A percentile compares a stretch with the other conserved stretches of the same genome.
Evolutionary conservation across 129 eudicot genomes (phyloP).

Genomic region (Deinandra increscens): DNA sequence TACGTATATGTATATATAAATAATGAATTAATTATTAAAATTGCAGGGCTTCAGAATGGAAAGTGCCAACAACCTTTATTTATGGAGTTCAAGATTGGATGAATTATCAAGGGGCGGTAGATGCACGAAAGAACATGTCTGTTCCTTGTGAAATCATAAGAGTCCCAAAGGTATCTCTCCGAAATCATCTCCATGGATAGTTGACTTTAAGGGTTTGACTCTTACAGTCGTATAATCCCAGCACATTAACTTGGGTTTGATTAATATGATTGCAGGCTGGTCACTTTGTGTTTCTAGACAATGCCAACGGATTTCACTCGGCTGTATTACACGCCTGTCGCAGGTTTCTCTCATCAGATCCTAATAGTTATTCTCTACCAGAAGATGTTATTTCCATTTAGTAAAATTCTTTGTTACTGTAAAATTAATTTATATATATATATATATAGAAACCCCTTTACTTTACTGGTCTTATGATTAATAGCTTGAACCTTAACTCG

Average conservation of each 20-base stretch:
- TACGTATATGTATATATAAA: no score
- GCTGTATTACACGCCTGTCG: slow-evolving; percentile 78
- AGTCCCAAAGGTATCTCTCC: slow-evolving; percentile 69
- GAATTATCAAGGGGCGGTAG: slow-evolving; percentile 82
- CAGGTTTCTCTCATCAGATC: slow-evolving; percentile 48
- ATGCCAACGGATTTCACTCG: slow-evolving; percentile 75
- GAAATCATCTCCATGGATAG: background rate
- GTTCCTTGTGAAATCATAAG: slow-evolving; percentile 87
- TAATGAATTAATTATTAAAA: no score
- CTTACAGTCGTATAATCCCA: background rate
- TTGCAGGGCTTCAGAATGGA: slow-evolving; percentile 89
- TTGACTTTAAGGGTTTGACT: background rate
- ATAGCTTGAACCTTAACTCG: background rate
- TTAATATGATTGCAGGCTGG: slow-evolving; percentile 54
- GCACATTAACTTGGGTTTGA: slow-evolving; percentile 6
- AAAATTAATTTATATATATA: background rate
- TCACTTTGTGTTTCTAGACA: slow-evolving; percentile 71
- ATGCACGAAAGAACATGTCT: slow-evolving; percentile 76
- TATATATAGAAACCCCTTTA: background rate
- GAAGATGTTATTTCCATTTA: slow-evolving; percentile 54
- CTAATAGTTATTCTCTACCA: slow-evolving; percentile 39
- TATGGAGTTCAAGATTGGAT: slow-evolving; percentile 91
- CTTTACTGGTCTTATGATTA: background rate
- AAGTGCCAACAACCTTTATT: slow-evolving; percentile 90
- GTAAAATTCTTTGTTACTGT: background rate